phyloP scores from a whole-genome alignment of 345 rosid genomes.

The Salix koriyanagi region DNA sequence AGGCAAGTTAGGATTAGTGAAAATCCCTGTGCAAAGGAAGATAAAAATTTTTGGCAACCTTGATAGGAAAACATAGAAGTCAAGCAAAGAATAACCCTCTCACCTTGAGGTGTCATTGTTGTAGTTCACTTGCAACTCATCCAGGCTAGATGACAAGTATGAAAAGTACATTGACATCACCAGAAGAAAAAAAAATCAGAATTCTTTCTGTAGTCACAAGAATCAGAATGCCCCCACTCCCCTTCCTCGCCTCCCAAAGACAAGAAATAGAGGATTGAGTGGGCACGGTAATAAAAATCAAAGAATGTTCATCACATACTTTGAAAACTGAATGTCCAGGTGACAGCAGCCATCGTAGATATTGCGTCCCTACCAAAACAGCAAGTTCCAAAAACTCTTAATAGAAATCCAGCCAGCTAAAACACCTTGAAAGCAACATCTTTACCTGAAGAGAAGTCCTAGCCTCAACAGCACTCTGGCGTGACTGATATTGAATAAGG shows the following conservation, averaged over 20 bases:
- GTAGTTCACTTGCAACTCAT: conserved; percentile 96
- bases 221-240: not conserved
- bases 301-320: conserved; percentile 43
- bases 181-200: not conserved
- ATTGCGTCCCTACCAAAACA: conserved; percentile 71
- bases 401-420: conserved; percentile 11
- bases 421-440: not conserved
- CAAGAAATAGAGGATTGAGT: too few relatives aligned
- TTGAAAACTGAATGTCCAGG: conserved; percentile 94
- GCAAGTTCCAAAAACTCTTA: conserved; percentile 1
- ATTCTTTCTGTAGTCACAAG: not conserved
- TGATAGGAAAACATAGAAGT: not conserved
- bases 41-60: conserved; percentile 3
- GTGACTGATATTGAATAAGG: conserved; percentile 75
- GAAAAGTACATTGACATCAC: not conserved
- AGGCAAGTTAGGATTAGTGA: conserved; percentile 90
- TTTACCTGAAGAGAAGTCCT: conserved; percentile 85
- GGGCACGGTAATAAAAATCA: too few relatives aligned
- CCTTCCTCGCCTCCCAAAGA: too few relatives aligned
- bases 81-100: conserved; percentile 8
- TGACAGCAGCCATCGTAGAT: conserved; percentile 98
- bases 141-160: conserved; percentile 52
- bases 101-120: conserved; percentile 95
- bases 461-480: conserved; percentile 76
- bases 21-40: conserved; percentile 60